Percentiles rank a stretch among this genome's conserved stretches.
phyloP scores from a whole-genome alignment of 208 protist species.

The Chromosphaera perkinsii region DNA sequence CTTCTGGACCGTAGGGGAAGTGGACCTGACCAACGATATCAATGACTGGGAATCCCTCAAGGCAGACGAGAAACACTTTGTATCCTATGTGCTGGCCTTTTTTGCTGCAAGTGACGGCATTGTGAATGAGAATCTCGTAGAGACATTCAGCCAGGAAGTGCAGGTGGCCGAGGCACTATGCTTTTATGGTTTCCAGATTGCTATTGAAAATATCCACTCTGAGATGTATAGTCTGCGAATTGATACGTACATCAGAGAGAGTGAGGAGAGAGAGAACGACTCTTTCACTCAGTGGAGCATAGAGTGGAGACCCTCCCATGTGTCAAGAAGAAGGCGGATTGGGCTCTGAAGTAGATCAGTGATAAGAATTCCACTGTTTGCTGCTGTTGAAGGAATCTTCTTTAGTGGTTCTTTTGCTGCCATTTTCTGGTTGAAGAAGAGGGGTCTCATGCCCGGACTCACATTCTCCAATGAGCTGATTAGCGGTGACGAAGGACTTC shows the following conservation, averaged over 20 bases:
- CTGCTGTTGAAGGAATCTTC: constrained; percentile 98
- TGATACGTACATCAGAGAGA: constrained; percentile 93
- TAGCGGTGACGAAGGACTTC: constrained; percentile 91
- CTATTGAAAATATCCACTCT: constrained; percentile 86
- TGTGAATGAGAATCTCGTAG: constrained; percentile 94
- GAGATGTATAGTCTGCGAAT: constrained; percentile 73
- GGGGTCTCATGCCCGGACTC: constrained; percentile 95
- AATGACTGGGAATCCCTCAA: constrained; percentile 86
- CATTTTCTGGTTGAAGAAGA: constrained; percentile 99
- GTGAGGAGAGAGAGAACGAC: constrained; percentile 73
- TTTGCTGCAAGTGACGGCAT: constrained; percentile 96
- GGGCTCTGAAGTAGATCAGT: constrained; percentile 84
- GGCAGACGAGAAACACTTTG: constrained; percentile 91
- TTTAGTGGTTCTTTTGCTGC: constrained; percentile 96
- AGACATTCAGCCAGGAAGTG: constrained; percentile 91
- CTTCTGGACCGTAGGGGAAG: constrained; percentile 96
- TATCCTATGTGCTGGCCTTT: constrained; percentile 96
- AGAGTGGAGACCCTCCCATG: constrained; percentile 82
- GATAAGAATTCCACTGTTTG: constrained; percentile 50
- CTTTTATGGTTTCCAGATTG: constrained; percentile 96
- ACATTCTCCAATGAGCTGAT: constrained; percentile 98
- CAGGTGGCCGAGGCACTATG: constrained; percentile 93
- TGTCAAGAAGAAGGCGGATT: constrained; percentile 95
- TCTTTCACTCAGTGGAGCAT: constrained; percentile 92
- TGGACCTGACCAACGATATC: constrained; percentile 85